Evolutionary conservation across 495 filamentous ascomycete genomes (phyloP), one percentile per base, ranked within the genome.

Genomic region (Eremomyces bilateralis): DNA sequence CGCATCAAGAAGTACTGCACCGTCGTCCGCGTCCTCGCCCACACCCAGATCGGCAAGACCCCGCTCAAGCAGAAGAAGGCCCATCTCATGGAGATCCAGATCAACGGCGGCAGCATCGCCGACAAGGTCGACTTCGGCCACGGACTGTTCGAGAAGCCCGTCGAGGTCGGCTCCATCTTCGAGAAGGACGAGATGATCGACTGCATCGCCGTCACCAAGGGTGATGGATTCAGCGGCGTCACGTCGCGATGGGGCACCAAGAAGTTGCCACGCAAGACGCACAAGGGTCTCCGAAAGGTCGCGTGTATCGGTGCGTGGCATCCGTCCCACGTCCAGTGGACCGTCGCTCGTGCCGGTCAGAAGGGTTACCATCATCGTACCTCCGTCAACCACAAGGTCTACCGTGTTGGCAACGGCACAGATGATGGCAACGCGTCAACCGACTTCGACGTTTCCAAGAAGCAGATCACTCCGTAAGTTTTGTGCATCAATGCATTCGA

Each of bases 1-100:
- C 84, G 90, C 62, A 94, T 99, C 67, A 92, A 92, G 80, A 94
- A 93, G 68, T 99, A 95, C 80, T 95, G 90, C 80, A 85, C 83
- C 50, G 84, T 95, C 63, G 84, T 99, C 65, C 90, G 90, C 62
- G 69, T 99, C 39, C 83, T 99, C 58, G 84, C 88, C 59, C 90
- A 99, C 72, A 92, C 90, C 45, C 90, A 99, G 65, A 84, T 95
- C 70, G 77, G 80, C 76, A 79, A 84, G 75, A 95, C 88, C 36
- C 84, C 90, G 35, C 74, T 99, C 59, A 95, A 94, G 77, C 90
- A 95, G 71, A 99, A 99, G 84, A 99, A 95, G 76, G 84, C 90
- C 51, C 90, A 99, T 66, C 72, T 99, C 48, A 99, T 99, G 90
- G 90, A 99, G 70, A 84, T 99, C 63, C 90, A 99, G 65, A 68